These are phyloP conservation scores for Conticribra guillardii DNA, from an alignment of 108 stramenopile species.

Conservation along the genomic window DNA sequence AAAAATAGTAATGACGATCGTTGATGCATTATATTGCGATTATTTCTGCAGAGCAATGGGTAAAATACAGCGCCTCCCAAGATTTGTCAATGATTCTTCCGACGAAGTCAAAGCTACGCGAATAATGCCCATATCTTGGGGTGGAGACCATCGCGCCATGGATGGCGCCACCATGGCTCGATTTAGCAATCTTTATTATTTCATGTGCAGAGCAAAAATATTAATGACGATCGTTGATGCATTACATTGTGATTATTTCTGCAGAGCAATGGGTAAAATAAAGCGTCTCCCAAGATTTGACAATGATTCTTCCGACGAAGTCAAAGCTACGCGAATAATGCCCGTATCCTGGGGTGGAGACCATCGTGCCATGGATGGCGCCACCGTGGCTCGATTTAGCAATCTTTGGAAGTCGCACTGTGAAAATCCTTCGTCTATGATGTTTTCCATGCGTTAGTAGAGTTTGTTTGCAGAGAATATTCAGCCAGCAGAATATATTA, in stretches of 20 bases:
- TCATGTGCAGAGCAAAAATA: not conserved
- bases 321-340: slow-evolving; percentile 84
- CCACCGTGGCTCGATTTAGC: slow-evolving; percentile 92
- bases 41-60: slow-evolving; percentile 75
- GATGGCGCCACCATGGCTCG: slow-evolving; percentile 97
- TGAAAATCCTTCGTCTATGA: slow-evolving; percentile 73
- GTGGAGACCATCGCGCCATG: slow-evolving; percentile 96
- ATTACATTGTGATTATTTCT: not conserved
- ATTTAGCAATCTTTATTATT: slow-evolving; percentile 62
- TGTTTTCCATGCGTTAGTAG: slow-evolving; percentile 73
- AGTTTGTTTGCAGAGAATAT: too few species aligned
- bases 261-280: slow-evolving; percentile 88
- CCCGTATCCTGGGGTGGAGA: slow-evolving; percentile 97
- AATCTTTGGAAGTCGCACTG: slow-evolving; percentile 68
- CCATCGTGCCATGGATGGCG: slow-evolving; percentile 98
- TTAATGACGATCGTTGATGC: too few species aligned
- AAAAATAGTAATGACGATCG: too few species aligned
- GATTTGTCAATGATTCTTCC: slow-evolving; percentile 66
- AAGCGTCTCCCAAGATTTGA: slow-evolving; percentile 92
- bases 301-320: slow-evolving; percentile 45
- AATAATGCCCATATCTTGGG: slow-evolving; percentile 95
- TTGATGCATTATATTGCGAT: not conserved
- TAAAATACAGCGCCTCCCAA: slow-evolving; percentile 88
- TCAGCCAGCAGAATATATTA: too few species aligned
- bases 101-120: slow-evolving; percentile 71